Base-by-base conservation (phyloP, 495 filamentous ascomycete genomes). In the Penicillium macrosclerotiorum region DNA sequence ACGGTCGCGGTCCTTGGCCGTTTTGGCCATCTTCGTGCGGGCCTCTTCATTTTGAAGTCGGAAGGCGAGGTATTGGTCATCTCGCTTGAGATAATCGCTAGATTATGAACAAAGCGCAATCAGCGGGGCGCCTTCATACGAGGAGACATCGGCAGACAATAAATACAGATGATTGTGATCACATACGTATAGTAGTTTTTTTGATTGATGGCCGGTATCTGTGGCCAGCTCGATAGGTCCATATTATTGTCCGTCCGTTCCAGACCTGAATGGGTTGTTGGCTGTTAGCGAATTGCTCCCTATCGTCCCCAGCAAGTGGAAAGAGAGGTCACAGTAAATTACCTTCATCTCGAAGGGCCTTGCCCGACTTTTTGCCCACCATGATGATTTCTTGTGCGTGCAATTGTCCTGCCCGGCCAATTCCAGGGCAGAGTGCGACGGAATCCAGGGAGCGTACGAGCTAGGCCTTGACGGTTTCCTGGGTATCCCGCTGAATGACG, bases 131-230 rank as follows among this genome's bases (percentile, higher is more conserved):
- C 43, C 29, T 22, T 27, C 5, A 24, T 4, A 23, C 22, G 5
- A 14, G 16, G 35, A 13, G 8, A 5, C 1, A 17, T 5, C 9
- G 8, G 17, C 9, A 12, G 4, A 19, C 14, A 17, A 22, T 1
- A 8, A 8, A 5, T 12, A 19, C 3, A n/a, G 11, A 30, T 16
- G 42, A 40, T 16, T 37, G 6, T 24, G 5, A n/a, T 12, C 6
- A 76, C 89, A 43, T 77, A 96, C 89, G 93, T 98, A 59, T 98
- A 98, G 68, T 98, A 98, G 67, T 98, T 98, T 69, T 98, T 98
- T 61, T 98, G 93, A 60, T 98, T 98, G 64, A 98, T 98, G 59
- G 90, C 85, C 12, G 77, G 75, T 31, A 96, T 81, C 54, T 90
- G 84, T 14, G 93, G 94, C 93, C 93, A 98, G 67, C 78, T 92